Base-by-base conservation (phyloP, 2,329 filamentous ascomycete species). In the Elsinoe australis region DNA sequence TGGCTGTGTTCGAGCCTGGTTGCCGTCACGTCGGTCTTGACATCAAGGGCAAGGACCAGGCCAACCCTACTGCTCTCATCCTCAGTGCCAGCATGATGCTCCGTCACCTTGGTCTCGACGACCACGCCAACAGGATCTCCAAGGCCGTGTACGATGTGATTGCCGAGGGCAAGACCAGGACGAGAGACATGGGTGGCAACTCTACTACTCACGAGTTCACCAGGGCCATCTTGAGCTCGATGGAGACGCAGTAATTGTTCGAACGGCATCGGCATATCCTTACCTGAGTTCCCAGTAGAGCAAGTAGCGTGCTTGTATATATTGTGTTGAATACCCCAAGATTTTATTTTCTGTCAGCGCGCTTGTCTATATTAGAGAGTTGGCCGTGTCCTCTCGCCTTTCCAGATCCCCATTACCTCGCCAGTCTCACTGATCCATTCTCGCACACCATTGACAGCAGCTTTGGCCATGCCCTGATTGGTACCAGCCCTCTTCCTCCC, bases 1-100 rank as follows among this genome's bases (percentile, higher is more conserved):
- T 96, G 50, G 92, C 92, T 60, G 87, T 98, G 58, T 98, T 98
- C 71, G 92, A 98, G 79, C 92, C 92, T 53, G 92, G 92, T 57
- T 98, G 92, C 83, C 85, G 92, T 72, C 92, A 98, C 79, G 92
- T 98, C 66, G 92, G 92, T 72, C 84, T 98, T 42, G 92, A 98
- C 69, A 98, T 98, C 75, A 89, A 96, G 82, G 92, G 92, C 76
- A 95, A 95, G 78, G 89, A 95, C 72, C 88, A 96, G 76, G 92
- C 92, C 57, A 98, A 98, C 79, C 92, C 92, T 47, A 95, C 88
- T 49, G 92, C 92, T 56, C 77, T 98, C 75, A 80, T 98, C 59
- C 84, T 98, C 55, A 95, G 87, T 52, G 88, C 88, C 57, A 86
- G 87, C 67, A 98, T 98, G 92, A 83, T 98, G 61, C 79, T 98